Conservation (phyloP, 805 yeast species). For the Monosporozyma aerobia region DNA sequence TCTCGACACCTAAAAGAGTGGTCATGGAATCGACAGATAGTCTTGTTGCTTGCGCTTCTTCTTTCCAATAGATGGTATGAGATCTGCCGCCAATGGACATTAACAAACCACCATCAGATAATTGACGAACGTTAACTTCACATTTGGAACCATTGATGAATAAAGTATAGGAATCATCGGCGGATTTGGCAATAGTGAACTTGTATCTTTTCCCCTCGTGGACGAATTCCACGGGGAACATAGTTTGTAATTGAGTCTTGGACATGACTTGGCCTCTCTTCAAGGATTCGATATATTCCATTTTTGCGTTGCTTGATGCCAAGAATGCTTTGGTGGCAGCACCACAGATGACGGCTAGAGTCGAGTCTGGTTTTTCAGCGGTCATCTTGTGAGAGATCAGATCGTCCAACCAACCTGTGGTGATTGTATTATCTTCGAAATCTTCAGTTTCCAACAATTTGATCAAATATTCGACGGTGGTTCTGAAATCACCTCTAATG, state of each 20-base stretch:
- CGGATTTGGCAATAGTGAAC: conserved; percentile 91
- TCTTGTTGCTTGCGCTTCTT: conserved; percentile 92
- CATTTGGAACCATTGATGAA: conserved; percentile 90
- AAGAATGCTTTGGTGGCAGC: conserved; percentile 94
- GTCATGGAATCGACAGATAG: conserved; percentile 92
- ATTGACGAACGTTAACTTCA: conserved; percentile 77
- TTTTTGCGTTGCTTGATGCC: conserved; percentile 59
- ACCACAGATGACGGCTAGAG: conserved; percentile 89
- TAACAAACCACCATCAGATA: conserved; percentile 91
- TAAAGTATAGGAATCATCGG: conserved; percentile 73
- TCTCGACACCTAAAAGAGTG: conserved; percentile 86
- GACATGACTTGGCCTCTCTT: conserved; percentile 95
- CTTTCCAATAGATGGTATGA: conserved; percentile 95
- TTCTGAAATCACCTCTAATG: conserved; percentile 96
- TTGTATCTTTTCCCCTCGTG: conserved; percentile 90
- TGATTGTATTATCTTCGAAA: conserved; percentile 90
- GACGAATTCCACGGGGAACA: conserved; percentile 89
- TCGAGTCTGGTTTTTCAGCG: conserved; percentile 92
- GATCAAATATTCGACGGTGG: conserved; percentile 94
- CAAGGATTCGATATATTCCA: conserved; percentile 63
- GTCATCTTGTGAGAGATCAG: conserved; percentile 87
- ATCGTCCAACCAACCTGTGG: conserved; percentile 99
- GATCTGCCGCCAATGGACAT: conserved; percentile 85
- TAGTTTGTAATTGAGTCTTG: conserved; percentile 69
- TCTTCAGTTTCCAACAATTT: conserved; percentile 93